Conservation (phyloP, 441 rosid species). For the Jatropha podagrica region DNA sequence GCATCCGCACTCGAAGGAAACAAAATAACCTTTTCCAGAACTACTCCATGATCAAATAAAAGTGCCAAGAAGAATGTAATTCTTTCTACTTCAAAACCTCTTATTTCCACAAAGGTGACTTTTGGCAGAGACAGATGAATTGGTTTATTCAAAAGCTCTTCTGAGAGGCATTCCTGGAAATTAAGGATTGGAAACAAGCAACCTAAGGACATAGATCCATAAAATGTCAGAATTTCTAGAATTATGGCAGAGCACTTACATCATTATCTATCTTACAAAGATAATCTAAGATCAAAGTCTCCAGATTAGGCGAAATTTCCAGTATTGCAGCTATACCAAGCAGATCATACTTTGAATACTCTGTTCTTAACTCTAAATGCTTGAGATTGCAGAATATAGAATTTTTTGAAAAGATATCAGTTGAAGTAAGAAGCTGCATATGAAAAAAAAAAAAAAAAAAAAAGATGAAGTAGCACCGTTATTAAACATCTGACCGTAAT, state of each 20-base stretch:
- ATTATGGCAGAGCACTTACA: neutral
- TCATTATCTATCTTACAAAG: neutral
- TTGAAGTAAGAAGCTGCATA: neutral
- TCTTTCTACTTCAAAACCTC: neutral
- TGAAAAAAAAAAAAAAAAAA: neutral
- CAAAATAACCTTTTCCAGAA: neutral
- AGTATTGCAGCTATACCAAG: slow-evolving; percentile 10
- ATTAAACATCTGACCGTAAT: too few species aligned
- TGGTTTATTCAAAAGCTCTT: neutral
- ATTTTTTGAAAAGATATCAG: neutral
- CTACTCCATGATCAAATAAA: neutral
- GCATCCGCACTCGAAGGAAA: neutral
- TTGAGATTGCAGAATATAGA: neutral
- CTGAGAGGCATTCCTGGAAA: neutral
- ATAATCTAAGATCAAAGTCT: neutral
- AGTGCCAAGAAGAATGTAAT: neutral
- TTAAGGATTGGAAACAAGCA: neutral
- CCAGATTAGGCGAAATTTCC: neutral
- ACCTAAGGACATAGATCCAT: neutral
- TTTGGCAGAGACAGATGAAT: neutral
- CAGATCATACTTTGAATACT: slow-evolving; percentile 2
- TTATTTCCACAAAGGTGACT: neutral
- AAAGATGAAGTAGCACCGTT: too few species aligned
- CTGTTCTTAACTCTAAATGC: slow-evolving; percentile 6
- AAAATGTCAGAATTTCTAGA: neutral